A percentile compares a stretch with the other conserved stretches of the same genome.
phyloP scores from a whole-genome alignment of 2,329 filamentous ascomycete genomes.

The Cladosporium sp. region DNA sequence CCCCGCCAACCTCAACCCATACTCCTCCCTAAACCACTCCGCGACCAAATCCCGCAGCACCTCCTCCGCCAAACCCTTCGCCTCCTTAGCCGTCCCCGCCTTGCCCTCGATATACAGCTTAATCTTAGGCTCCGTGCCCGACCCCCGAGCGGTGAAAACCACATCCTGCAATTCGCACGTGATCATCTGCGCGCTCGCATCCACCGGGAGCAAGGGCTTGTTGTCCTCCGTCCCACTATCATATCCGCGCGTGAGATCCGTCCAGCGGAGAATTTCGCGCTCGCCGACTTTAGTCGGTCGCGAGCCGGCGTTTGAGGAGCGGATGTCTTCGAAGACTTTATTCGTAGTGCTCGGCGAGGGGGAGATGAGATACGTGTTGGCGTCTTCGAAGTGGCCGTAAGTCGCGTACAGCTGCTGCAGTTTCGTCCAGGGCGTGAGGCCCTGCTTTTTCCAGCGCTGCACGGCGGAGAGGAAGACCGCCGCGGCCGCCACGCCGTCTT shows the following conservation, averaged over 20 bases:
- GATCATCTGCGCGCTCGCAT: slow-evolving; percentile 59
- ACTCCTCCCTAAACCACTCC: slow-evolving; percentile 45
- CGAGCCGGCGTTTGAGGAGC: slow-evolving; percentile 32
- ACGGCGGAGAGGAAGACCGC: slow-evolving; percentile 55
- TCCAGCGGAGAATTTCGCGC: slow-evolving; percentile 54
- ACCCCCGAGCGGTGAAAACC: slow-evolving; percentile 57
- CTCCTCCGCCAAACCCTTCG: slow-evolving; percentile 41
- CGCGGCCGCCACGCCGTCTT: slow-evolving; percentile 60
- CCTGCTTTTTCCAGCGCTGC: slow-evolving; percentile 48
- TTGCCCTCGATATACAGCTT: slow-evolving; percentile 55
- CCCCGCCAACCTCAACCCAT: slow-evolving; percentile 28
- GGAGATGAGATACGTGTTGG: slow-evolving; percentile 61
- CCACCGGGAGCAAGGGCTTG: slow-evolving; percentile 52
- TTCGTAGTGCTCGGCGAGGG: slow-evolving; percentile 51
- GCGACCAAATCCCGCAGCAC: slow-evolving; percentile 43
- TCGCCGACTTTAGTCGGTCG: slow-evolving; percentile 39
- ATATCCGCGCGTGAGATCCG: slow-evolving; percentile 58
- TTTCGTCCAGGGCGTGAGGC: slow-evolving; percentile 54
- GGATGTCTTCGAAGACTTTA: slow-evolving; percentile 52
- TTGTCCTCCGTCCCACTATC: slow-evolving; percentile 53
- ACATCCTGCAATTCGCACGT: slow-evolving; percentile 56
- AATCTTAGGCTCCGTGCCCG: slow-evolving; percentile 64
- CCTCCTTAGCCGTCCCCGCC: slow-evolving; percentile 37
- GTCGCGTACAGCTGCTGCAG: slow-evolving; percentile 53
- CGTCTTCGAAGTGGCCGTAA: slow-evolving; percentile 59